These are phyloP conservation scores for Puccinia coronata DNA, from an alignment of 1,284 basidiomycete species.

Conservation along the genomic window DNA sequence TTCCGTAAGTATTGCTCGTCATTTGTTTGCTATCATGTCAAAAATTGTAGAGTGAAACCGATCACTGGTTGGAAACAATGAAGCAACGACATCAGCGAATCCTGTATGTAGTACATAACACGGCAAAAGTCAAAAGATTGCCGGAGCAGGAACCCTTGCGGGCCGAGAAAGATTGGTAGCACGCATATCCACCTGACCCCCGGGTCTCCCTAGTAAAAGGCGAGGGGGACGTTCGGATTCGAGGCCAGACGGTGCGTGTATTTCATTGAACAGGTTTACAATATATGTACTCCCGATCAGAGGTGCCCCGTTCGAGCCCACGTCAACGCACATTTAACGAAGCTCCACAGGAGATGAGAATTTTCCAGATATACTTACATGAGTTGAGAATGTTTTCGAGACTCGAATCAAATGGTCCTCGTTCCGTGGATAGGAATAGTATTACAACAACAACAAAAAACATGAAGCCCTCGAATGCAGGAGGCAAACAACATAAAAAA, in stretches of 20 bases:
- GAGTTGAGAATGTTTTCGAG: too few species aligned
- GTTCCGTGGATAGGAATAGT: not conserved
- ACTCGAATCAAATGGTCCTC: too few species aligned
- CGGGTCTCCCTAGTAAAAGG: slow-evolving; percentile 51
- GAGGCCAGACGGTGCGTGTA: slow-evolving; percentile 42
- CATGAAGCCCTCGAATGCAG: not conserved
- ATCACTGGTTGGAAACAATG: too few species aligned
- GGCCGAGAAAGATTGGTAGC: slow-evolving; percentile 22
- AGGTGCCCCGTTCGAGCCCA: not conserved
- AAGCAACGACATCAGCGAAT: too few species aligned
- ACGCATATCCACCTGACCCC: slow-evolving; percentile 38
- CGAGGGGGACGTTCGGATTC: slow-evolving; percentile 50
- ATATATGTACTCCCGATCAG: not conserved
- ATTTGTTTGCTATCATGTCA: too few species aligned
- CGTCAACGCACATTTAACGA: not conserved
- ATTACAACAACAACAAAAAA: not conserved
- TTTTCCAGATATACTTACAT: not conserved
- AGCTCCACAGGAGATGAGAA: not conserved
- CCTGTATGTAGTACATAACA: too few species aligned
- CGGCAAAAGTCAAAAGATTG: not conserved
- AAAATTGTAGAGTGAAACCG: too few species aligned
- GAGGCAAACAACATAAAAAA: not conserved
- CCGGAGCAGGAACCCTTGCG: slow-evolving; percentile 1
- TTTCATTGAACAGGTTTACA: not conserved
- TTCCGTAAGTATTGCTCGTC: too few species aligned